These are phyloP conservation scores for Magnolia kwangsiensis DNA, from an alignment of 164 flowering plant genomes.

Conservation along the genomic window DNA sequence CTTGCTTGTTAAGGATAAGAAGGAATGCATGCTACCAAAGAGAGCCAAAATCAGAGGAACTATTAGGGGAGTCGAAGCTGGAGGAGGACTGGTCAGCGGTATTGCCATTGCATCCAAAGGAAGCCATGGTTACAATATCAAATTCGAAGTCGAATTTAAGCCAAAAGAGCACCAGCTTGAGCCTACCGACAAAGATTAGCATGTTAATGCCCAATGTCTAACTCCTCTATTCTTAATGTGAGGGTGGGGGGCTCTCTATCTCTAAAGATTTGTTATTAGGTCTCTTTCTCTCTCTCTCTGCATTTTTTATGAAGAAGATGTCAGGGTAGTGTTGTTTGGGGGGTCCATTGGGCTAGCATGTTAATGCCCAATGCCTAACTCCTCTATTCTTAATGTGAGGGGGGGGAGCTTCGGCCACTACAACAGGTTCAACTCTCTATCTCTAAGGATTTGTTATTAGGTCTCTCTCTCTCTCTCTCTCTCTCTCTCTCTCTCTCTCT, in stretches of 20 bases:
- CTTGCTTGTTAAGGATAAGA: slow-evolving; percentile 19
- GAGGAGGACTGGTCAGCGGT: neutral
- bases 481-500: no score
- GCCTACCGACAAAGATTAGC: slow-evolving; percentile 27
- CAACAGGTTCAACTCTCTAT: no score
- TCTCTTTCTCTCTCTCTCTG: no score
- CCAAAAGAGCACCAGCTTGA: slow-evolving; percentile 25
- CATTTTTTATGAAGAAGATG: no score
- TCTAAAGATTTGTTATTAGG: neutral
- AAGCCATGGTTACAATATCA: slow-evolving; percentile 11
- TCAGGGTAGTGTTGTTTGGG: no score
- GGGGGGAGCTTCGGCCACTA: no score
- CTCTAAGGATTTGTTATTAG: no score
- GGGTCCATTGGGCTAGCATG: slow-evolving; percentile 25
- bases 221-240: slow-evolving; percentile 43
- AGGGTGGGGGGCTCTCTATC: neutral
- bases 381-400: slow-evolving; percentile 41
- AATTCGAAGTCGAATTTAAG: slow-evolving; percentile 28
- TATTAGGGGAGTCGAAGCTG: neutral
- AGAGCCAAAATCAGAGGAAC: slow-evolving; percentile 8
- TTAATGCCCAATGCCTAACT: slow-evolving; percentile 55
- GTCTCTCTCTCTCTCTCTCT: no score
- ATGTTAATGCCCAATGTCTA: slow-evolving; percentile 58
- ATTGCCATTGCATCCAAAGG: slow-evolving; percentile 9
- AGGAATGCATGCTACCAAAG: slow-evolving; percentile 14